Evolutionary conservation across 2,329 filamentous ascomycete genomes (phyloP), one percentile per base, ranked within the genome.

Genomic region (Sclerotinia minor): DNA sequence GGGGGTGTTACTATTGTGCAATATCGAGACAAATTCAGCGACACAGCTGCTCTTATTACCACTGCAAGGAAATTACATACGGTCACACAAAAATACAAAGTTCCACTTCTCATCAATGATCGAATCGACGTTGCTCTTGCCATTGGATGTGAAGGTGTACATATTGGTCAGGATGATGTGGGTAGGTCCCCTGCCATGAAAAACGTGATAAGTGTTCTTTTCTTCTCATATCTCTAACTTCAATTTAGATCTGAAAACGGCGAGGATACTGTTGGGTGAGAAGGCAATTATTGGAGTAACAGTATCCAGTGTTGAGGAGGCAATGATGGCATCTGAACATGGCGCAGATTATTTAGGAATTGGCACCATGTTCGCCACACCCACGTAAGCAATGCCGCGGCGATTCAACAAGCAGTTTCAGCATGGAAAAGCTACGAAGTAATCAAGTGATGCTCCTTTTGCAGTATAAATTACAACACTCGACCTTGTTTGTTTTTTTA

Each of bases 141-240:
- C 19, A 85, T 94, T 54, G 91, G 88, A 17, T 95, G 92, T 68
- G 94, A 97, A 80, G 95, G 95, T 57, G 92, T 97, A 11, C 95
- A 98, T 78, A 86, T 98, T 61, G 95, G 95, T 8, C 94, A 98
- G 81, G 94, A 97, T 84, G 94, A 98, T 78, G 89, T 97, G 83
- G 83, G 89, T 91, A 78, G 72, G 83, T 78, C 41, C n/a, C 32
- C 17, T 35, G 19, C 60, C 52, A 2, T 5, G 32, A 41, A 67
- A 68, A 67, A 41, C 49, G 19, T 45, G 13, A 26, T 11, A 11
- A 41, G 41, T 52, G 26, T 26, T n/a, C 21, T 61, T 15, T 55
- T n/a, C 38, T n/a, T 29, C 13, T 32, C 29, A 15, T 59, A 52
- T 47, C 9, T 24, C 53, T 47, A 47, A 65, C 4, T 21, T 35